Conservation (phyloP, 345 rosid species). For the Streptanthus diversifolius region DNA sequence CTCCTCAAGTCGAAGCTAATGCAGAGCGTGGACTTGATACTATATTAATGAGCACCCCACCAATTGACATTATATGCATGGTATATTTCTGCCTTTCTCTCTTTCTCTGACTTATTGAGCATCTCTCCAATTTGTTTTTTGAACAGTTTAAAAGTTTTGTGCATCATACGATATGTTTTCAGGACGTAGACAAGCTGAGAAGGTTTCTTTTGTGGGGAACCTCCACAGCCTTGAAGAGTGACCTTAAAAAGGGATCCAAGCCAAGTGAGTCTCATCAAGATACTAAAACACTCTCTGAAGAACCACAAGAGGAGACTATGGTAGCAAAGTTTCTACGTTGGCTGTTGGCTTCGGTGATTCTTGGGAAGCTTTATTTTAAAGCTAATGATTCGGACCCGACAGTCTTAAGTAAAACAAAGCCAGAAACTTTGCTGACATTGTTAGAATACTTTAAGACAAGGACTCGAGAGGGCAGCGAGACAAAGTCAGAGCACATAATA, state of each 20-base stretch:
- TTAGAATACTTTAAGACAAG: slow-evolving; percentile 39
- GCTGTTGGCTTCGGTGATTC: slow-evolving; percentile 74
- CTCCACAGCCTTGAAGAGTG: slow-evolving; percentile 59
- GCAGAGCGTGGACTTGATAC: slow-evolving; percentile 59
- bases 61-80: slow-evolving; percentile 52
- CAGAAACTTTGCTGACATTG: slow-evolving; percentile 41
- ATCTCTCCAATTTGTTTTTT: slow-evolving; percentile 6
- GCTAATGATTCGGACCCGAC: slow-evolving; percentile 18
- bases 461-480: slow-evolving; percentile 29
- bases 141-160: neutral
- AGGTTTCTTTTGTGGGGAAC: slow-evolving; percentile 70
- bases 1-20: slow-evolving; percentile 34
- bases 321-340: slow-evolving; percentile 75
- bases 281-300: slow-evolving; percentile 28
- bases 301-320: slow-evolving; percentile 52
- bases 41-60: slow-evolving; percentile 69
- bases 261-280: slow-evolving; percentile 25
- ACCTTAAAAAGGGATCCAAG: slow-evolving; percentile 29
- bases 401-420: slow-evolving; percentile 32
- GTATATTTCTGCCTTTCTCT: slow-evolving; percentile 39
- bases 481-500: slow-evolving; percentile 40
- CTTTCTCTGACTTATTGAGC: slow-evolving; percentile 7
- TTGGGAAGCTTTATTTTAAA: slow-evolving; percentile 48
- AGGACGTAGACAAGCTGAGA: slow-evolving; percentile 58
- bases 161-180: slow-evolving; percentile 30